These are phyloP conservation scores for Pinus albicaulis DNA, from an alignment of 75 land plant species.

Conservation along the genomic window DNA sequence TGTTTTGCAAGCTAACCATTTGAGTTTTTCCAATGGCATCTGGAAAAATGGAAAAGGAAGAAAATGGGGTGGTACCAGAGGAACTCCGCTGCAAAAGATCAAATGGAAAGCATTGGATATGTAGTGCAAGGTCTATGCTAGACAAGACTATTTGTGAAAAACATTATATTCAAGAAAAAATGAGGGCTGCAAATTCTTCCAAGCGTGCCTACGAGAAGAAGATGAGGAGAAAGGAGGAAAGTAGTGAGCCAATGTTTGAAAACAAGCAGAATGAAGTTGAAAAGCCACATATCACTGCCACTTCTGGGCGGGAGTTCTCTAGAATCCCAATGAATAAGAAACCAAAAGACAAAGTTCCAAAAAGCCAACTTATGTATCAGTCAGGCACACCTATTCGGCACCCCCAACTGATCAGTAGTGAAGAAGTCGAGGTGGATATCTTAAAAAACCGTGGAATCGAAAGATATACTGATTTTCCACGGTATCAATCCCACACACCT, in stretches of 20 bases:
- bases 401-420: too few species aligned
- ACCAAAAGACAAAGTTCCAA: conserved; percentile 22
- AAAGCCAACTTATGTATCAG: conserved; percentile 15
- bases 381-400: too few species aligned
- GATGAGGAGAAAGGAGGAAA: conserved; percentile 39
- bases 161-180: conserved; percentile 81
- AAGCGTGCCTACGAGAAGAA: conserved; percentile 55
- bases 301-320: conserved; percentile 28
- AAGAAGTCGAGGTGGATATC: too few species aligned
- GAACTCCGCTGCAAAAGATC: too few species aligned
- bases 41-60: too few species aligned
- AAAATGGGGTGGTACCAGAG: too few species aligned
- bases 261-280: too few species aligned
- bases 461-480: conserved; percentile 10
- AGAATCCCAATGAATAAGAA: conserved; percentile 22
- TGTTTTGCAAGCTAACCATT: neutral
- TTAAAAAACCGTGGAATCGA: conserved; percentile 21
- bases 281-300: too few species aligned
- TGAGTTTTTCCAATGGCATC: too few species aligned
- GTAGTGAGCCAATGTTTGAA: conserved; percentile 18
- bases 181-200: conserved; percentile 72
- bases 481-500: too few species aligned
- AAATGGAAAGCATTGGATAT: too few species aligned
- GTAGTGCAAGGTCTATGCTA: conserved; percentile 75
- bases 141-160: conserved; percentile 86